Evolutionary conservation across 2,329 filamentous ascomycete species (phyloP), one percentile per base, ranked within the genome.

Genomic region (Fusarium incarnatum): DNA sequence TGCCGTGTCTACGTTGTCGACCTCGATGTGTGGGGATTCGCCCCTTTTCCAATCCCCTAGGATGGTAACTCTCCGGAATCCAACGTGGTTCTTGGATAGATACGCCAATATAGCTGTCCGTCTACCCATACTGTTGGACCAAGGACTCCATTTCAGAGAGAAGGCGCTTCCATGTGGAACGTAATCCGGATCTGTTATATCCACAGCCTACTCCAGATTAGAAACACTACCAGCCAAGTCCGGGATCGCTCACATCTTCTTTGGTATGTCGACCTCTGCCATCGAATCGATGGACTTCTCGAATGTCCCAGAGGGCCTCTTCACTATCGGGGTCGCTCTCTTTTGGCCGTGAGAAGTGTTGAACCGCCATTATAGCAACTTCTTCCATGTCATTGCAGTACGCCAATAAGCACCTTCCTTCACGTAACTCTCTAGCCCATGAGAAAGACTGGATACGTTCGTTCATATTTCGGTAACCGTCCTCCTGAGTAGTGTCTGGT

Each of bases 111-210:
- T 80, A 20, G 83, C 83, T 0, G 79, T 81, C 22, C 78, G 78
- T 2, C 73, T 78, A 8, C 74, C 77, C 3, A 75, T 76, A 0
- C 70, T 72, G 4, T 77, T 73, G 4, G 83, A 62, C 87, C 87
- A 89, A 0, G 87, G 85, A 28, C 86, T 85, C 84, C 86, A 89
- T 70, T 79, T 83, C 5, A 89, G 72, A 5, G 83, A 83, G 60
- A 86, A 88, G 1, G 83, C 82, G 7, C 84, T 86, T 8, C 81
- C 81, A 28, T 77, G 80, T 4, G 86, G 84, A 5, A 81, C 78
- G 56, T 81, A 87, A 54, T 88, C 84, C 0, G 84, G 83, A 57
- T 89, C 85, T 4, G 72, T 73, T 2, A 72, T 64, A 60, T 80
- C 75, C n/a, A 59, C 52, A 8, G 61, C 71, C 80, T 81, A 20